Evolutionary conservation across 768 basidiomycete species (phyloP), one percentile per base, ranked within the genome.

Genomic region (Trametes cubensis): DNA sequence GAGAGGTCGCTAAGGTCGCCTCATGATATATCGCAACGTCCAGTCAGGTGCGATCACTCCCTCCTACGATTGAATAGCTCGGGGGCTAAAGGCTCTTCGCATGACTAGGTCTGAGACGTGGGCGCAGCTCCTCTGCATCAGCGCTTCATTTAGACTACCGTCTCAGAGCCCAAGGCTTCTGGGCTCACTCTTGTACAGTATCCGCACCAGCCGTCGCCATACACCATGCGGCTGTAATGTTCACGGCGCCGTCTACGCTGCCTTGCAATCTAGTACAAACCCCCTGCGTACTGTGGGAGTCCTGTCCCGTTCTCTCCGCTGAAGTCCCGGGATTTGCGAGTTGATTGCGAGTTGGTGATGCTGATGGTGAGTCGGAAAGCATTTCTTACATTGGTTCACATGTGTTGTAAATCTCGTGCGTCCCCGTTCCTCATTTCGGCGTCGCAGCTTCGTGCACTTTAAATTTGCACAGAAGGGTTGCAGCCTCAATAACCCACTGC

Each of bases 31-130:
- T 10, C 17, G 20, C 28, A 2, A 34, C 20, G 3, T 4, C 17
- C 26, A 38, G 60, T 49, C 53, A 57, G 55, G 55, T 57, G 55
- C 50, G 55, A 49, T 44, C n/a, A n/a, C 10, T 21, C 7, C 20
- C 21, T 41, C 40, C 26, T 38, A 21, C n/a, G 48, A 59, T 41
- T 59, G 26, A 51, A 34, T 44, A 41, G 28, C 25, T 14, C 41
- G 49, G 58, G 10, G 20, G 49, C 49, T 51, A n/a, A 41, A 30
- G 38, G 40, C 40, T 44, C 17, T 30, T 15, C 38, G 46, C 46
- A 58, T 49, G 56, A 56, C 55, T 23, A 20, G 26, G 45, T 10
- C 28, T 55, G 20, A 14, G 46, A 47, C 20, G 46, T 14, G 23
- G 5, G 20, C 23, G n/a, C 46, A n/a, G 23, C 46, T 18, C 13